Evolutionary conservation across 352 stramenopile species (phyloP), one percentile per base, ranked within the genome.

Genomic region (Phytophthora foliorum): DNA sequence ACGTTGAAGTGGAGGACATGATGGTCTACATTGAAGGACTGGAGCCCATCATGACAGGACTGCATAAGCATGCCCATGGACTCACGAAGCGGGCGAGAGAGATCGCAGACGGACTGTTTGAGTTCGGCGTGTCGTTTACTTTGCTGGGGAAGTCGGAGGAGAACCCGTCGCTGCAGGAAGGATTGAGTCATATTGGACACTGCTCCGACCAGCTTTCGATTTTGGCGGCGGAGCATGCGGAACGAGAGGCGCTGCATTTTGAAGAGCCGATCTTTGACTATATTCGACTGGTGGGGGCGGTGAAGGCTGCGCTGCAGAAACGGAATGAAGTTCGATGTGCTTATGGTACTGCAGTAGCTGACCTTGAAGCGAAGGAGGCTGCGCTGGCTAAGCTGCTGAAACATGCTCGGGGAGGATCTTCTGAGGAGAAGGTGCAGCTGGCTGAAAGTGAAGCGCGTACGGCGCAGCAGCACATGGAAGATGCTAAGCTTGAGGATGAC

Each of bases 261-360:
- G 96, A 99, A 72, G 95, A 98, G 61, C 96, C 96, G 9, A 96
- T 99, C 24, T 90, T 97, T 51, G 97, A 99, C 80, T 99, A 98
- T 75, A 97, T 99, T 69, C 95, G 97, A 4, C 89, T 97, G 36
- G 97, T 99, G 24, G 94, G 96, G n/a, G 90, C 94, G 7, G 97
- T 99, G 14, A 98, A 99, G 59, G 80, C 94, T 3, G 95, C 97
- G 32, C 70, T 99, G 21, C 77, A 96, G 46, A 97, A 97, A 59
- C 88, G 96, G 3, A 97, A 98, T 58, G 94, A 98, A 66, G 97
- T 98, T 55, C 83, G 92, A 6, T 78, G 89, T 24, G 89, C 88
- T 1, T 99, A 98, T 70, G 91, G 75, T 16, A 80, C 89, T 21
- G 86, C 93, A 4, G 75, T 98, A 21, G 77, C 87, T 1, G 91